Conservation (phyloP, 1,284 basidiomycete genomes). For the Sanghuangporus sanghuang region DNA sequence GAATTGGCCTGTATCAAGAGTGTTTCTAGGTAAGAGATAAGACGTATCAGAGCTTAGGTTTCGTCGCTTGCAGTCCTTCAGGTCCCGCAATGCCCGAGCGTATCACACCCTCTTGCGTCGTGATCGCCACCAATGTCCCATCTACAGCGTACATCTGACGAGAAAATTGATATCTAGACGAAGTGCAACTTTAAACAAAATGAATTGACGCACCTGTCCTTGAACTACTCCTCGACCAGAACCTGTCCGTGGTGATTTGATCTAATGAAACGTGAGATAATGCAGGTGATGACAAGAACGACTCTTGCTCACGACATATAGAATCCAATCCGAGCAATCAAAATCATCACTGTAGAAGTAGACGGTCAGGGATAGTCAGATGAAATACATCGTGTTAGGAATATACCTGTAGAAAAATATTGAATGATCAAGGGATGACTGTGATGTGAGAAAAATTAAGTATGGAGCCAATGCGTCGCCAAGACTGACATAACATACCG, state of each 20-base stretch:
- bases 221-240: conserved; percentile 72
- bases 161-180: background rate
- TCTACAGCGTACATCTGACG: conserved; percentile 67
- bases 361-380: background rate
- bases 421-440: conserved; percentile 84
- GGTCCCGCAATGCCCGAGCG: conserved; percentile 5
- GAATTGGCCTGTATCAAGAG: no score
- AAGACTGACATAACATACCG: conserved; percentile 37
- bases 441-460: background rate
- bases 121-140: conserved; percentile 72
- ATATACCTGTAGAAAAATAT: conserved; percentile 70
- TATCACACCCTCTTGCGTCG: conserved; percentile 80
- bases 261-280: conserved; percentile 31
- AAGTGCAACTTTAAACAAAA: conserved; percentile 5
- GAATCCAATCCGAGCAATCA: conserved; percentile 73
- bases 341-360: conserved; percentile 54
- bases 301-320: conserved; percentile 60
- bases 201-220: conserved; percentile 49
- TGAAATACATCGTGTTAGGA: background rate
- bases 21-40: background rate
- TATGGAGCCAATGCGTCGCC: background rate
- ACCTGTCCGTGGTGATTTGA: conserved; percentile 61
- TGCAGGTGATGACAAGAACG: background rate
- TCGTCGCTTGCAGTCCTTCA: background rate
- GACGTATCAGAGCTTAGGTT: background rate